Evolutionary conservation across 306 rosid genomes (phyloP).

Genomic region (Arachis stenosperma): DNA sequence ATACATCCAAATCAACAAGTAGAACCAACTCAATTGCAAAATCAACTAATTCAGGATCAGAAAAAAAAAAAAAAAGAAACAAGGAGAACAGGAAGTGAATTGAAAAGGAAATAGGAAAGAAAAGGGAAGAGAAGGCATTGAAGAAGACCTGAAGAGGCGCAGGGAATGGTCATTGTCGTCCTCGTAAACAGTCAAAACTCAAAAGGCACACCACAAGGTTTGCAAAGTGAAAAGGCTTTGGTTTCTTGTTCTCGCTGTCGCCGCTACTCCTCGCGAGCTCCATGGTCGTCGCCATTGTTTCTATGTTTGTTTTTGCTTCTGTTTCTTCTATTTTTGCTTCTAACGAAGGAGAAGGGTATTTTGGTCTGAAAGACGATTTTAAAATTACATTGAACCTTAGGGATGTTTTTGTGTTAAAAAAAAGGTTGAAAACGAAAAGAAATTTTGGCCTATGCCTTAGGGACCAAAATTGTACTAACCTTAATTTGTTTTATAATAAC

Average conservation of each 20-base stretch:
- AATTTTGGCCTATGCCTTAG: too few species aligned
- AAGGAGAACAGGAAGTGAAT: background rate
- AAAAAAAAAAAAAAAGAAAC: background rate
- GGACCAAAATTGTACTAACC: too few species aligned
- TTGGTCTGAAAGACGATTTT: too few species aligned
- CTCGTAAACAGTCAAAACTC: slow-evolving; percentile 55
- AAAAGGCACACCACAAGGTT: background rate
- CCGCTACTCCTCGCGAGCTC: too few species aligned
- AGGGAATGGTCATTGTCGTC: slow-evolving; percentile 51
- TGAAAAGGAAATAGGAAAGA: background rate
- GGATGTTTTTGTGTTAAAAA: too few species aligned
- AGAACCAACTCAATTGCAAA: slow-evolving; percentile 23
- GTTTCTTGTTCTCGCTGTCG: slow-evolving; percentile 1
- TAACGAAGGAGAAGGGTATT: too few species aligned
- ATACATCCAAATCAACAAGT: slow-evolving; percentile 39
- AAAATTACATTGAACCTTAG: too few species aligned
- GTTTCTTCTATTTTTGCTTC: too few species aligned
- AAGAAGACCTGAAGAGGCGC: slow-evolving; percentile 58
- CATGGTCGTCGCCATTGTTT: too few species aligned
- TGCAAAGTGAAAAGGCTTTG: slow-evolving; percentile 48
- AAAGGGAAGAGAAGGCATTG: slow-evolving; percentile 38
- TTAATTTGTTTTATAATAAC: too few species aligned
- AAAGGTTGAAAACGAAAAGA: too few species aligned
- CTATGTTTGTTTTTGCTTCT: too few species aligned
- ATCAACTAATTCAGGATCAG: slow-evolving; percentile 49